These are phyloP conservation scores for Climacium dendroides DNA, from an alignment of 225 moss, liverwort and hornwort genomes.

Conservation along the genomic window DNA sequence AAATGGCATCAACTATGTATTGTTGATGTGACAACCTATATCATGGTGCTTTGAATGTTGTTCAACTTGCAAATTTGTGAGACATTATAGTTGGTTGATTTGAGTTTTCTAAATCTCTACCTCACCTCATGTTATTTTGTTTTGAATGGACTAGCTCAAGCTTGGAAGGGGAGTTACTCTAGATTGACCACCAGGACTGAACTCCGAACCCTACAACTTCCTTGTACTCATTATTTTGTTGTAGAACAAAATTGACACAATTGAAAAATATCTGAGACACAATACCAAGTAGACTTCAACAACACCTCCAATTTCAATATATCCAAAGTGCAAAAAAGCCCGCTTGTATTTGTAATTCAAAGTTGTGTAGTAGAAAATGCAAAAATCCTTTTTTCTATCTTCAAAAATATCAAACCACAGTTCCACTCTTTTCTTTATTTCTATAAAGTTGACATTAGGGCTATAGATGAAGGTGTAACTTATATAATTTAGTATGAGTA, in stretches of 20 bases:
- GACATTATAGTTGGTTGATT: rapidly evolving
- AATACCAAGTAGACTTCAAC: too few species aligned
- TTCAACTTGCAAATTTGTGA: background rate
- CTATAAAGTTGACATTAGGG: rapidly evolving
- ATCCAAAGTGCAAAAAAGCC: background rate
- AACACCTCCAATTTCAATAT: rapidly evolving
- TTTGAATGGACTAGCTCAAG: rapidly evolving
- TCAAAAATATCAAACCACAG: rapidly evolving
- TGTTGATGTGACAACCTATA: rapidly evolving
- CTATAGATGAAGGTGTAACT: background rate
- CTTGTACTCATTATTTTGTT: rapidly evolving
- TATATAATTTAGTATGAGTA: background rate
- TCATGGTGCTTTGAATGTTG: background rate
- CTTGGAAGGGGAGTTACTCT: background rate
- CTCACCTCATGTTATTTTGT: rapidly evolving
- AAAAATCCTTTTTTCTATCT: background rate
- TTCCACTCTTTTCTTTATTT: background rate
- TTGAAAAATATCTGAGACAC: background rate
- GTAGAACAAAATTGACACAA: background rate
- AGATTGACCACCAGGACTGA: rapidly evolving
- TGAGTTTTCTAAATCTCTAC: background rate
- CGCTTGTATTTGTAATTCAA: background rate
- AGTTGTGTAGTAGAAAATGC: rapidly evolving
- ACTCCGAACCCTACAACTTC: rapidly evolving
- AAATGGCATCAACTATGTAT: rapidly evolving